Percentiles rank a stretch among this genome's conserved stretches.
phyloP scores from a whole-genome alignment of 2,329 filamentous ascomycete species.

The Colletotrichum lupini region DNA sequence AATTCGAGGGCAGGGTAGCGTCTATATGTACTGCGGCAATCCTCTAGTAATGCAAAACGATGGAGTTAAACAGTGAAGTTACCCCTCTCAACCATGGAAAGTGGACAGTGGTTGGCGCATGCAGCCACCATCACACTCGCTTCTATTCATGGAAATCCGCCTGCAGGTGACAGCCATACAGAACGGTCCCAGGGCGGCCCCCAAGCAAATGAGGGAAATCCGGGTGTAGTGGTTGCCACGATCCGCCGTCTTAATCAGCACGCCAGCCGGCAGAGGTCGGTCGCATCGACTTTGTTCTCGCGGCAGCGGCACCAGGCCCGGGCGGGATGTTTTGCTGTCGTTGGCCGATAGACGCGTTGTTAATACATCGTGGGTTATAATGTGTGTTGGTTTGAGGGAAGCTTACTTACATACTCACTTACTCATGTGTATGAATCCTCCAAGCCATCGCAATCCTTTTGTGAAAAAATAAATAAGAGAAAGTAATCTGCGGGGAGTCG shows the following conservation, averaged over 20 bases:
- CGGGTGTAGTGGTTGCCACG: neutral
- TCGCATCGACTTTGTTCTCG: neutral
- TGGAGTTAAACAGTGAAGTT: no score
- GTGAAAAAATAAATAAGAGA: no score
- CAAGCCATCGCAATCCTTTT: no score
- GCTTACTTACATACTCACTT: no score
- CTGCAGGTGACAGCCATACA: constrained; percentile 19
- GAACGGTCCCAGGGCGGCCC: neutral
- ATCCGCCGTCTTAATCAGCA: neutral
- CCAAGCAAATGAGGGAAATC: neutral
- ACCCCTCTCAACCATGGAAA: neutral
- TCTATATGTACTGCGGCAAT: no score
- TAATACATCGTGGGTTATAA: no score
- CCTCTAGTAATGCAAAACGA: no score
- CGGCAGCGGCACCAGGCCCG: neutral
- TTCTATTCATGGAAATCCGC: constrained; percentile 20
- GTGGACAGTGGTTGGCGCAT: constrained; percentile 3
- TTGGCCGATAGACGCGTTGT: constrained; percentile 23
- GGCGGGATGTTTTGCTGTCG: neutral
- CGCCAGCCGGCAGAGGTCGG: neutral
- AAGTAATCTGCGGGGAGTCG: no score
- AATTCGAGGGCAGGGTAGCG: no score
- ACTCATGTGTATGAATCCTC: no score
- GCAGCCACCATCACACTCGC: constrained; percentile 35
- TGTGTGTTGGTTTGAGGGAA: no score